Conservation (phyloP, 208 protist species). For the Leishmania aethiopica region DNA sequence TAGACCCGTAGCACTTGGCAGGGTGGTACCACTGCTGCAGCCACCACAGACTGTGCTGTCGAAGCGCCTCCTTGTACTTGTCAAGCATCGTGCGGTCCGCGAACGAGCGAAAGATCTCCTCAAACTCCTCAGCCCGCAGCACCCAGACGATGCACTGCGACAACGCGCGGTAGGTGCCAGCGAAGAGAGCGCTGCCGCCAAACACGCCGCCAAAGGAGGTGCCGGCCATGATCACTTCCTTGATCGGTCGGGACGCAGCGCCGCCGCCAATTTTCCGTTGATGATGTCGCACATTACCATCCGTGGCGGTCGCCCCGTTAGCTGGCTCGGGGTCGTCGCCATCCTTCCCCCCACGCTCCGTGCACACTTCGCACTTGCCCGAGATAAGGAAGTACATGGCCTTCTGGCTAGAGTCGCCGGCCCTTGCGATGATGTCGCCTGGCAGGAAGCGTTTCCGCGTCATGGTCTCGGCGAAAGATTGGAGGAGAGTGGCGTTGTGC, state of each 20-base stretch:
- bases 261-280: neutral
- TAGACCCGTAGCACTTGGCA: slow-evolving; percentile 45
- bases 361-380: slow-evolving; percentile 69
- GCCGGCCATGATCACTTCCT: slow-evolving; percentile 45
- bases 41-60: slow-evolving; percentile 48
- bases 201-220: slow-evolving; percentile 82
- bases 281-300: neutral
- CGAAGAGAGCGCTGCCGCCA: slow-evolving; percentile 53
- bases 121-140: slow-evolving; percentile 62
- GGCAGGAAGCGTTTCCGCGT: slow-evolving; percentile 47
- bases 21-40: slow-evolving; percentile 50
- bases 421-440: slow-evolving; percentile 65
- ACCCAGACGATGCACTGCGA: slow-evolving; percentile 85
- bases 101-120: slow-evolving; percentile 56
- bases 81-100: slow-evolving; percentile 62
- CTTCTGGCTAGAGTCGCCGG: slow-evolving; percentile 54
- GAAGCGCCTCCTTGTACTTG: slow-evolving; percentile 51
- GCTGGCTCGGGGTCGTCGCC: neutral
- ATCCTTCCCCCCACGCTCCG: slow-evolving; percentile 20
- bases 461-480: slow-evolving; percentile 72
- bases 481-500: slow-evolving; percentile 54
- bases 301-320: neutral
- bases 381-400: slow-evolving; percentile 81
- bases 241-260: slow-evolving; percentile 2
- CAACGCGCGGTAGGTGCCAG: slow-evolving; percentile 62